A percentile compares a stretch with the other conserved stretches of the same genome.
These are phyloP conservation scores for Cercis canadensis DNA, from an alignment of 306 rosid genomes.

Conservation along the genomic window DNA sequence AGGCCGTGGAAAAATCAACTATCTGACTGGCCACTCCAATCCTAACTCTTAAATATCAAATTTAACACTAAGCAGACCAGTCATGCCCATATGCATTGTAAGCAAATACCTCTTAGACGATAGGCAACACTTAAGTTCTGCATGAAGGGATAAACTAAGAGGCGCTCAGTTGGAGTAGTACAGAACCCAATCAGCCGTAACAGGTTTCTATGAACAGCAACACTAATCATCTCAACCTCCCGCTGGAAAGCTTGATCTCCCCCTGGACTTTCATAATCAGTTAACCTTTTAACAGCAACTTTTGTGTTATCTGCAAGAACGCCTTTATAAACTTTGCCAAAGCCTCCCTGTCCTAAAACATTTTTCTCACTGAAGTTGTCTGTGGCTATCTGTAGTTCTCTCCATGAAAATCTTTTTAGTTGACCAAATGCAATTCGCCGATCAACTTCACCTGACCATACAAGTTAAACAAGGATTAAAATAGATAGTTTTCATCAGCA, in stretches of 20 bases:
- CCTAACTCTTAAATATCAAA: slow-evolving; percentile 9
- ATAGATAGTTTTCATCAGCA: slow-evolving; percentile 3
- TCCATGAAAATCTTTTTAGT: slow-evolving; percentile 86
- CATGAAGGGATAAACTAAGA: slow-evolving; percentile 95
- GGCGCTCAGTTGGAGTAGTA: slow-evolving; percentile 94
- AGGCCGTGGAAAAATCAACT: slow-evolving; percentile 20
- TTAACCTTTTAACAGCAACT: slow-evolving; percentile 94
- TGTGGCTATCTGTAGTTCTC: slow-evolving; percentile 92
- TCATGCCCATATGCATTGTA: slow-evolving; percentile 23
- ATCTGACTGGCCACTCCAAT: slow-evolving; percentile 14
- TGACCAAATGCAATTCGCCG: slow-evolving; percentile 97
- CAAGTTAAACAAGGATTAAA: slow-evolving; percentile 16
- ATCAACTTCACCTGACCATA: slow-evolving; percentile 86
- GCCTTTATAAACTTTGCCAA: slow-evolving; percentile 98
- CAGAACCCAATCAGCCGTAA: slow-evolving; percentile 91
- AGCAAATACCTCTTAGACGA: slow-evolving; percentile 77
- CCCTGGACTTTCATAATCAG: slow-evolving; percentile 95
- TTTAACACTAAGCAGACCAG: slow-evolving; percentile 21
- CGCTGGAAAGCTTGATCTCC: slow-evolving; percentile 98
- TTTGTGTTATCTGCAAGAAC: slow-evolving; percentile 85
- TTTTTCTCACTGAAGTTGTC: slow-evolving; percentile 89
- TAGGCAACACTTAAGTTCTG: slow-evolving; percentile 96
- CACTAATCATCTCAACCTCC: slow-evolving; percentile 99
- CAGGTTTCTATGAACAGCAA: slow-evolving; percentile 91
- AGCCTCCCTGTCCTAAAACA: slow-evolving; percentile 98